Conservation (phyloP, 2,329 filamentous ascomycete genomes). For the Setomelanomma holmii region DNA sequence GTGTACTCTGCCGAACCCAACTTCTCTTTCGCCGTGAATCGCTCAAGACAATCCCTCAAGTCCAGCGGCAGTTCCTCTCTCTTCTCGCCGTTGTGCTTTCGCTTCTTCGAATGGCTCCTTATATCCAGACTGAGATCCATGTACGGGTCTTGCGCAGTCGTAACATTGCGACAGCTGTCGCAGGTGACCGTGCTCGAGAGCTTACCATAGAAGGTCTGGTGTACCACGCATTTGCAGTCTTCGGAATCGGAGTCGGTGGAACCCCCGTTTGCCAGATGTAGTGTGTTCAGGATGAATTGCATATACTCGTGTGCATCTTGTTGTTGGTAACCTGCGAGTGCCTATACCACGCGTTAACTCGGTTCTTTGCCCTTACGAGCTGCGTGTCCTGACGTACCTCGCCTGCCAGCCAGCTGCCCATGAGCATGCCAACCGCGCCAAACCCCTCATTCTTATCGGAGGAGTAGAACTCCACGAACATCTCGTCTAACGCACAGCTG, state of each 20-base stretch:
- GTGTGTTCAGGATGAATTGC: slow-evolving; percentile 89
- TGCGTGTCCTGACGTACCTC: slow-evolving; percentile 59
- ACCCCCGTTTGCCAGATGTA: slow-evolving; percentile 80
- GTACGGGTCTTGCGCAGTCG: slow-evolving; percentile 84
- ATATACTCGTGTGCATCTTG: slow-evolving; percentile 98
- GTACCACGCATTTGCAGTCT: slow-evolving; percentile 85
- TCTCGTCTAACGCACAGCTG: slow-evolving; percentile 67
- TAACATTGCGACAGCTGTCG: slow-evolving; percentile 82
- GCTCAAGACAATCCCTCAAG: slow-evolving; percentile 72
- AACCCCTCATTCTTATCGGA: slow-evolving; percentile 86
- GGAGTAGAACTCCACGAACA: slow-evolving; percentile 70
- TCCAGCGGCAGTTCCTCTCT: slow-evolving; percentile 48
- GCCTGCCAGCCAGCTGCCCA: slow-evolving; percentile 88
- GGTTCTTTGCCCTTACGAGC: neutral
- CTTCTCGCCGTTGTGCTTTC: slow-evolving; percentile 54
- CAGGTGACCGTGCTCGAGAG: slow-evolving; percentile 90
- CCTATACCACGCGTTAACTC: slow-evolving; percentile 26
- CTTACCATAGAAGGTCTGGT: slow-evolving; percentile 93
- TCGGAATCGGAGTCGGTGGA: slow-evolving; percentile 40
- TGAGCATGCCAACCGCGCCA: slow-evolving; percentile 85
- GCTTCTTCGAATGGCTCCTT: slow-evolving; percentile 75
- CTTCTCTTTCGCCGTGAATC: slow-evolving; percentile 86
- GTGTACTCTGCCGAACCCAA: slow-evolving; percentile 78
- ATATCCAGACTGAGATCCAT: slow-evolving; percentile 89
- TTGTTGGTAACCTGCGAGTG: slow-evolving; percentile 83